Percentiles rank a stretch among this genome's conserved stretches.
Evolutionary conservation across 768 basidiomycete genomes (phyloP).

Genomic region (Pisolithus orientalis): DNA sequence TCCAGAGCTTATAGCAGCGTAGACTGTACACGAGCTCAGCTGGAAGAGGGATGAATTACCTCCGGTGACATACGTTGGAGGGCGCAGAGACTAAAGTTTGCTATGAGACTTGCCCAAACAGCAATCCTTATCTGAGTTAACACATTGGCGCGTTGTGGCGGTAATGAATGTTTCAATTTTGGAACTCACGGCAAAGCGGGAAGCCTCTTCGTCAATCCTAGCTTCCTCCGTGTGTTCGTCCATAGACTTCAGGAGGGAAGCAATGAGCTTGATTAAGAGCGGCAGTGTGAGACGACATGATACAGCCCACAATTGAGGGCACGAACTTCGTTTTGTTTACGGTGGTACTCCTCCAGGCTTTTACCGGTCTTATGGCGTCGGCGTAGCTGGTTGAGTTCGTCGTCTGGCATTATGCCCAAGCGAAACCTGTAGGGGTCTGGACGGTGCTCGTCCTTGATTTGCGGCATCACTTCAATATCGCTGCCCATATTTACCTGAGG

Average conservation of each 20-base stretch:
- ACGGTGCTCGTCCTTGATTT: slow-evolving; percentile 25
- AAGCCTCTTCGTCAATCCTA: slow-evolving; percentile 55
- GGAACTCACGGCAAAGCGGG: slow-evolving; percentile 56
- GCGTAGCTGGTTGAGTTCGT: slow-evolving; percentile 58
- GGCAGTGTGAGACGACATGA: slow-evolving; percentile 2
- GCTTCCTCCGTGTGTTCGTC: slow-evolving; percentile 85
- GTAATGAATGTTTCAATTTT: not conserved
- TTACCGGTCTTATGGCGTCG: slow-evolving; percentile 52
- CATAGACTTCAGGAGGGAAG: slow-evolving; percentile 85
- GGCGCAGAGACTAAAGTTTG: slow-evolving; percentile 67
- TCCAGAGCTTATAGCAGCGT: slow-evolving; percentile 79
- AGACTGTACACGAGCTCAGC: slow-evolving; percentile 46
- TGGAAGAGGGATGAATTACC: slow-evolving; percentile 12
- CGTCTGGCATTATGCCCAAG: slow-evolving; percentile 53
- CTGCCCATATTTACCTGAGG: not conserved
- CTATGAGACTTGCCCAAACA: slow-evolving; percentile 72
- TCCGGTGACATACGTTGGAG: slow-evolving; percentile 48
- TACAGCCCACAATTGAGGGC: not conserved
- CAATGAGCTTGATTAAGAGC: slow-evolving; percentile 57
- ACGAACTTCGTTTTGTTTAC: slow-evolving; percentile 66
- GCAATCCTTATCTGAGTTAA: slow-evolving; percentile 74
- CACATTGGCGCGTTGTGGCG: not conserved
- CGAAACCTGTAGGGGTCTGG: slow-evolving; percentile 66
- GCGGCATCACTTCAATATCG: slow-evolving; percentile 37
- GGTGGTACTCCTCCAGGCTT: slow-evolving; percentile 58